Percentiles rank a stretch among this genome's conserved stretches.
phyloP scores from a whole-genome alignment of 208 protist species.

The Acanthamoeba healyi region DNA sequence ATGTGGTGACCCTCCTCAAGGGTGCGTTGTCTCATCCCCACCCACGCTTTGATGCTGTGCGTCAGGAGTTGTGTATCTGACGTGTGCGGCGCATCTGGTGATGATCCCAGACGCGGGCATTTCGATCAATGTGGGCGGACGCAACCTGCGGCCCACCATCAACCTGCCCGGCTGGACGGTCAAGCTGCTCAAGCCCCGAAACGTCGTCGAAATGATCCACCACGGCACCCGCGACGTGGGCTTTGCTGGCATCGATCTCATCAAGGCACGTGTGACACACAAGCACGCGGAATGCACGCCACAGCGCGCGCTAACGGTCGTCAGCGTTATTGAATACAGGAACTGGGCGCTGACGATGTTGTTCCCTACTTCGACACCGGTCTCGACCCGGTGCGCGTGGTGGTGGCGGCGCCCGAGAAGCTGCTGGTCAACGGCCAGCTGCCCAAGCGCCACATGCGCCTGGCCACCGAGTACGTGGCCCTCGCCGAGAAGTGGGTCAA shows the following conservation, averaged over 20 bases:
- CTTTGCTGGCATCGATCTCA: slow-evolving; percentile 74
- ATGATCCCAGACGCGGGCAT: slow-evolving; percentile 58
- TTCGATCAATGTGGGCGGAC: slow-evolving; percentile 48
- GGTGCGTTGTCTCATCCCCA: not conserved
- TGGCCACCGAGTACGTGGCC: slow-evolving; percentile 77
- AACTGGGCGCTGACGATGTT: slow-evolving; percentile 52
- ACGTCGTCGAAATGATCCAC: slow-evolving; percentile 81
- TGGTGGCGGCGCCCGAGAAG: slow-evolving; percentile 68
- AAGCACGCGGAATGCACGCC: slow-evolving; percentile 1
- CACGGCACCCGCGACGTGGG: slow-evolving; percentile 77
- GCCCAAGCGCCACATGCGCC: slow-evolving; percentile 72
- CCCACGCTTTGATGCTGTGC: too few relatives aligned
- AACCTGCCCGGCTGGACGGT: slow-evolving; percentile 66
- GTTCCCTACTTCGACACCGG: slow-evolving; percentile 73
- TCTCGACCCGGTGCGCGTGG: slow-evolving; percentile 73
- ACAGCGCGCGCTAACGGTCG: too few relatives aligned
- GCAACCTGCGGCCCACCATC: slow-evolving; percentile 67
- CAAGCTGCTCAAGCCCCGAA: slow-evolving; percentile 76
- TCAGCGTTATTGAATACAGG: not conserved
- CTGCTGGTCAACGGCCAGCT: slow-evolving; percentile 63
- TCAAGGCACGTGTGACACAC: slow-evolving; percentile 43
- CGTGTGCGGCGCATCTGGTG: too few relatives aligned
- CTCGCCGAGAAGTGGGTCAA: slow-evolving; percentile 76
- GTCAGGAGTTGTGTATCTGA: too few relatives aligned
- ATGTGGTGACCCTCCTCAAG: slow-evolving; percentile 62